Percentiles rank a stretch among this genome's conserved stretches.
Evolutionary conservation across 1,139 yeast species (phyloP).

Genomic region (Yamadazyma siamensis): DNA sequence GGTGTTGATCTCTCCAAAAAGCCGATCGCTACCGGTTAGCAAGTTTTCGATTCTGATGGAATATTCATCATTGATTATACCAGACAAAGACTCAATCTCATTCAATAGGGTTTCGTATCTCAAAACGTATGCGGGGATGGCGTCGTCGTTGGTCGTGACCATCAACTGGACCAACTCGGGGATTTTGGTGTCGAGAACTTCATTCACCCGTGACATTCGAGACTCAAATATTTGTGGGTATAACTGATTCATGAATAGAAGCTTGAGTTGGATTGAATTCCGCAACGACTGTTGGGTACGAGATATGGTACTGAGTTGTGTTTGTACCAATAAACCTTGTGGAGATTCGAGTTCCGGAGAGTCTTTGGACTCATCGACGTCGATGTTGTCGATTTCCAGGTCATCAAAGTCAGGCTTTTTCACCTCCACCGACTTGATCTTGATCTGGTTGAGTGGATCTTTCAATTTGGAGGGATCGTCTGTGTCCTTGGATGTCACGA

Average conservation of each 20-base stretch:
- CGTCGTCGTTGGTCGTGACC: conserved; percentile 31
- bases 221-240: conserved; percentile 27
- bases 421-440: conserved; percentile 11
- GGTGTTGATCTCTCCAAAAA: conserved; percentile 80
- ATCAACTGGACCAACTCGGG: conserved; percentile 21
- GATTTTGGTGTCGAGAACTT: conserved; percentile 21
- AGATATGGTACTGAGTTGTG: conserved; percentile 7
- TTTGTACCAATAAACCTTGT: conserved; percentile 5
- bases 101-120: conserved; percentile 31
- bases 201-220: conserved; percentile 17
- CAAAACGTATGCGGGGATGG: conserved; percentile 34
- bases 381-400: conserved; percentile 4
- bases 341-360: neutral
- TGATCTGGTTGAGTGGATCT: conserved; percentile 9
- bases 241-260: conserved; percentile 24
- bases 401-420: conserved; percentile 4
- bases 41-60: conserved; percentile 60
- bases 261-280: conserved; percentile 15
- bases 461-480: conserved; percentile 2
- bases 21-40: conserved; percentile 68
- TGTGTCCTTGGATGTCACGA: neutral
- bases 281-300: conserved; percentile 12
- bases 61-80: conserved; percentile 39
- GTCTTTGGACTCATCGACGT: conserved; percentile 3
- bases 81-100: conserved; percentile 37